Evolutionary conservation across 345 rosid genomes (phyloP).

Genomic region (Cochlearia excelsa): DNA sequence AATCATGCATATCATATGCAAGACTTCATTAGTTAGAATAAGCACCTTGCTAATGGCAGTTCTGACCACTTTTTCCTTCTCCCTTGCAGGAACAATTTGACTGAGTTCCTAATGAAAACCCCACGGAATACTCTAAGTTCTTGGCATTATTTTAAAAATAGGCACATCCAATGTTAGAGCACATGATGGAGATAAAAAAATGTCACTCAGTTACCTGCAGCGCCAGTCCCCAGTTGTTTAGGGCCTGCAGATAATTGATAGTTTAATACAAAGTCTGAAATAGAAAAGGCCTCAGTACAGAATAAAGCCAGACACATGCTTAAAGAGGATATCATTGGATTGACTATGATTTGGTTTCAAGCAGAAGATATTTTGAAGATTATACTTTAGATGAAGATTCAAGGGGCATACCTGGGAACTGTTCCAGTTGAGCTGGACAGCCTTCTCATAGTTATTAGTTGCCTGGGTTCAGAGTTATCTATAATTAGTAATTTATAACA

Average conservation of each 20-base stretch:
- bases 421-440: slow-evolving; percentile 96
- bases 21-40: slow-evolving; percentile 33
- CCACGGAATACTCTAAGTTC: slow-evolving; percentile 11
- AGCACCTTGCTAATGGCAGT: slow-evolving; percentile 95
- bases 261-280: slow-evolving; percentile 15
- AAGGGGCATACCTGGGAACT: slow-evolving; percentile 96
- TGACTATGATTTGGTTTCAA: slow-evolving; percentile 14
- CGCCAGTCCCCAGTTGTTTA: slow-evolving; percentile 98
- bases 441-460: slow-evolving; percentile 87
- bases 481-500: neutral
- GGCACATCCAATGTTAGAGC: slow-evolving; percentile 16
- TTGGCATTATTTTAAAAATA: neutral
- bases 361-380: slow-evolving; percentile 11
- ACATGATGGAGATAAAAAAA: slow-evolving; percentile 16
- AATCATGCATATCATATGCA: slow-evolving; percentile 23
- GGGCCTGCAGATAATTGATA: slow-evolving; percentile 60
- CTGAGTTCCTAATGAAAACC: slow-evolving; percentile 72
- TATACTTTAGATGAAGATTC: slow-evolving; percentile 18
- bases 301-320: slow-evolving; percentile 6
- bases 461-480: slow-evolving; percentile 62
- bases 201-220: slow-evolving; percentile 59
- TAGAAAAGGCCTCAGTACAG: slow-evolving; percentile 9
- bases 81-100: slow-evolving; percentile 92
- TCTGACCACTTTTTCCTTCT: slow-evolving; percentile 84
- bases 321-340: neutral